phyloP scores from a whole-genome alignment of 352 stramenopile species.

The Phytophthora colocasiae region DNA sequence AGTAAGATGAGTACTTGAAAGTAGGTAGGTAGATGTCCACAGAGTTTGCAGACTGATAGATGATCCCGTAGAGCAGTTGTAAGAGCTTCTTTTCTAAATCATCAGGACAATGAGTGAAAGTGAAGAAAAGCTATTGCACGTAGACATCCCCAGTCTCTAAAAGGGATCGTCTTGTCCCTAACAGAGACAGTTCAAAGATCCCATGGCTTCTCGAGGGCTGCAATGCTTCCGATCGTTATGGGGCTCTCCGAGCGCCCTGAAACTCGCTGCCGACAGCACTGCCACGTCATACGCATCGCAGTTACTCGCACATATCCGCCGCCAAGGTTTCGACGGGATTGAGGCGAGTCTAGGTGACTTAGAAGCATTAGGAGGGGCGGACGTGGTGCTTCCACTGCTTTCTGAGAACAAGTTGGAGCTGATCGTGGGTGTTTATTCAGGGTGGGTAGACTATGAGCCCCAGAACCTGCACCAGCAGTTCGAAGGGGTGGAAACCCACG shows the following conservation, averaged over 20 bases:
- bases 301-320: slow-evolving; percentile 46
- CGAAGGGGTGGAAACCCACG: slow-evolving; percentile 50
- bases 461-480: slow-evolving; percentile 61
- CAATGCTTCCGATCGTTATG: slow-evolving; percentile 69
- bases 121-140: slow-evolving; percentile 12
- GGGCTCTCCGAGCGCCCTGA: slow-evolving; percentile 48
- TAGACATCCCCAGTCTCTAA: neutral
- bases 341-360: slow-evolving; percentile 75
- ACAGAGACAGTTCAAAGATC: slow-evolving; percentile 30
- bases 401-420: slow-evolving; percentile 60
- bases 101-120: slow-evolving; percentile 4
- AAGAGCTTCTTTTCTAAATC: slow-evolving; percentile 15
- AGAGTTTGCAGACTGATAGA: slow-evolving; percentile 33
- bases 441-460: slow-evolving; percentile 77
- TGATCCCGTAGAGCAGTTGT: slow-evolving; percentile 26
- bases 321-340: slow-evolving; percentile 71
- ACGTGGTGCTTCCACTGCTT: slow-evolving; percentile 49
- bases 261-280: slow-evolving; percentile 29
- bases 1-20: slow-evolving; percentile 31
- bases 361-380: slow-evolving; percentile 50
- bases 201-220: slow-evolving; percentile 23
- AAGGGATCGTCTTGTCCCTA: slow-evolving; percentile 5
- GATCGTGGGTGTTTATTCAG: slow-evolving; percentile 74
- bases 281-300: slow-evolving; percentile 35
- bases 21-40: slow-evolving; percentile 39